Base-by-base conservation (phyloP, 441 rosid species). In the Pelargonium citronellum region DNA sequence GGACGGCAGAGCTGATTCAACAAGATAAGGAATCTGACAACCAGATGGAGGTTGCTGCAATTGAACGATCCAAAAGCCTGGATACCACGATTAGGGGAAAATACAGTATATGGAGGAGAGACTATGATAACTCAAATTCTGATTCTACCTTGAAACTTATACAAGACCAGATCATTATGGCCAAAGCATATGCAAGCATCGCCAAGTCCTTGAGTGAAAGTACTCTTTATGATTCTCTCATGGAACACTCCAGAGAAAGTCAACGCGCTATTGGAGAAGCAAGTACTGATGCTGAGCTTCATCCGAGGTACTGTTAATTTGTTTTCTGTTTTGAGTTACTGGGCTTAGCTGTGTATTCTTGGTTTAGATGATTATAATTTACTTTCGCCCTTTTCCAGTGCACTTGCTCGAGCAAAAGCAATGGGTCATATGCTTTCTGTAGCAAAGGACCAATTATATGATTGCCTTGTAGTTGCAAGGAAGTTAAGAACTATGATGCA, bases 91-190 rank as follows among this genome's bases (percentile, higher is more conserved):
- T 80, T 75, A 79, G 74, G 68, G 97, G 85, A 70, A 94, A 89
- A 74, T 90, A 90, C 79, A 91, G 91, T 67, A 85, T 90, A 75
- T 91, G 95, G 98, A 90, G 96, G 84, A 88, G 88, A 87, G 97
- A 94, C 77, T 88, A 69, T 69, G 95, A 91, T 71, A 88, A 77
- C 77, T 91, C 87, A 69, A 85, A 87, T 81, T 87, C 96, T 67
- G 98, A 87, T 80, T 80, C 96, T 64, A 82, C 82, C 20, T 80
- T 91, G 83, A 91, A 85, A 76, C 95, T 94, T 73, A 91, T 91
- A 91, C 85, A 93, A 24, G 98, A 94, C 86, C 98, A 94, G 84
- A 84, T 91, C 73, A 89, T 91, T 71, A 87, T 91, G 97, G 95
- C 93, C 20, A 91, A 87, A 81, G 95, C 90, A 55, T 91, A 94